Base-by-base conservation (phyloP, 257 asterid genomes). In the Thymus mandschuricus region DNA sequence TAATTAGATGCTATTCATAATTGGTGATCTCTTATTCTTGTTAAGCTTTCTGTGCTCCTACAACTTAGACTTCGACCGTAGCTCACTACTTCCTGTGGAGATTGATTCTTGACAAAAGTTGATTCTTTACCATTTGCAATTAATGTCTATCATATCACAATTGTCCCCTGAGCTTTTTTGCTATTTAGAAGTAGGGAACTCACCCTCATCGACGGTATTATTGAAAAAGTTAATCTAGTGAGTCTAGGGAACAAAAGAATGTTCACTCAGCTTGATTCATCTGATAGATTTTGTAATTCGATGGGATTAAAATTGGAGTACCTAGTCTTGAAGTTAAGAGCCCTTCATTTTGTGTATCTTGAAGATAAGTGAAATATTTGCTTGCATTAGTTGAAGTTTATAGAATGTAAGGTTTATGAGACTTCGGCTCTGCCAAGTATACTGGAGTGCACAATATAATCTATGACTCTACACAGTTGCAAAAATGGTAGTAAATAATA, bases 1-100 rank as follows among this genome's bases (percentile, higher is more conserved):
- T 43, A 43, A 30, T 64, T 50, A 64, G 48, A 73, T 41, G 77
- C 58, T 3, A 41, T 61, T 43, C 70, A 6, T 60, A 28, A 69
- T 67, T 41, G 49, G 12, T 4, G 31, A 52, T 21, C 31, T 21
- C 31, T 51, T 21, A 15, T 51, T 21, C 28, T 54, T 54, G 59
- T 54, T 54, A 29, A 51, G 31, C 10, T 52, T 7, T 55, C 55
- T 2, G 28, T 57, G 28, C 51, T 66, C 29, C 33, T 51, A 29
- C 29, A 44, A 34, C 13, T 64, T 31, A 33, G 52, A 30, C 59
- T 38, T 38, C 63, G 49, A 10, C 8, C 9, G 5, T 29, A 51
- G 38, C 21, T 21, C 21, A 21, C 21, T 21, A 21, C 21, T 21
- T 21, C 21, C 21, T 21, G 21, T 21, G 21, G 21, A 21, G 21